These are phyloP conservation scores for Chalciporus chontae DNA, from an alignment of 768 basidiomycete genomes.

Conservation along the genomic window DNA sequence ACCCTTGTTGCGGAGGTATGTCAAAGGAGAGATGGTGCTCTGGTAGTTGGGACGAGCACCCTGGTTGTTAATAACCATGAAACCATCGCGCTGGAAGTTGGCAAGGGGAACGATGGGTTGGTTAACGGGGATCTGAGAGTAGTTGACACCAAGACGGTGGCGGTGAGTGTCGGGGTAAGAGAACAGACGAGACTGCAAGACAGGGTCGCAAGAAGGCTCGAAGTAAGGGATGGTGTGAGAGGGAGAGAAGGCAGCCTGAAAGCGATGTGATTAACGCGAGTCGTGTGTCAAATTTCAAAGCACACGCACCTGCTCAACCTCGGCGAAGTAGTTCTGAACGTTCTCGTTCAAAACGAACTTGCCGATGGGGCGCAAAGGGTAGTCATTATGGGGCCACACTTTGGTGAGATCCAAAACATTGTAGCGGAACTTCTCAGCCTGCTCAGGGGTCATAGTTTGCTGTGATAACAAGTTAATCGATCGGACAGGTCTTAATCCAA, in stretches of 20 bases:
- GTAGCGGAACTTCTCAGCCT: constrained; percentile 89
- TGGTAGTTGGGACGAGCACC: constrained; percentile 86
- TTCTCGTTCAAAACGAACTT: constrained; percentile 80
- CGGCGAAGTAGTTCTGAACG: constrained; percentile 86
- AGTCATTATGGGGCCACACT: constrained; percentile 84
- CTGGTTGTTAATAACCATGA: constrained; percentile 67
- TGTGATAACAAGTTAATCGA: constrained; percentile 27
- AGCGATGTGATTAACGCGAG: constrained; percentile 5
- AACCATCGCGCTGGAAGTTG: constrained; percentile 93
- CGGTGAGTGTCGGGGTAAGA: constrained; percentile 90
- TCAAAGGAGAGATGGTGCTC: constrained; percentile 69
- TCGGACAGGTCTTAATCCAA: background rate
- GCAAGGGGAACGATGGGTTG: constrained; percentile 65
- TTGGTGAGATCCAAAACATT: constrained; percentile 91
- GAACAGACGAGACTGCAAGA: constrained; percentile 92
- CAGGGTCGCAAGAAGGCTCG: constrained; percentile 88
- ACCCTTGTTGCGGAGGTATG: constrained; percentile 50
- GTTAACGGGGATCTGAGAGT: constrained; percentile 88
- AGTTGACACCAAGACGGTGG: constrained; percentile 77
- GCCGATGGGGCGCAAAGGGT: constrained; percentile 86
- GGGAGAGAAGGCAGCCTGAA: constrained; percentile 77
- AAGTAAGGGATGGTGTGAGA: constrained; percentile 86
- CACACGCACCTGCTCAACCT: constrained; percentile 80
- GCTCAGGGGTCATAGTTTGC: constrained; percentile 91
- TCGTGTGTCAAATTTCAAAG: constrained; percentile 24